Conservation (phyloP, 208 protist species). For the Lotmaria passim region DNA sequence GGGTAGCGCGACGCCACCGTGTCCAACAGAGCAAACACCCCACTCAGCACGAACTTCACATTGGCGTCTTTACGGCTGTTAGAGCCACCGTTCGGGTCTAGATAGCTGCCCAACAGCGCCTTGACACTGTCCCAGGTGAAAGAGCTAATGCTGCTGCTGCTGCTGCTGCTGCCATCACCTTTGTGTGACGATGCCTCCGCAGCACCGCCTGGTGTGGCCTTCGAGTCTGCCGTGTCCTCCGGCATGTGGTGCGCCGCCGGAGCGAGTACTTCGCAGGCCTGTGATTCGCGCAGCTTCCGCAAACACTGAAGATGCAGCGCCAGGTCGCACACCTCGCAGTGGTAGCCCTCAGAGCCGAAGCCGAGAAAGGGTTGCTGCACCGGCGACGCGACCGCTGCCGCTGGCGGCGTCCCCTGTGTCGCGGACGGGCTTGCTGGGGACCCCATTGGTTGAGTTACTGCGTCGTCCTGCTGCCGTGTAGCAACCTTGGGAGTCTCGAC, state of each 20-base stretch:
- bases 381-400: background rate
- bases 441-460: background rate
- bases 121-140: constrained; percentile 24
- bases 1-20: constrained; percentile 42
- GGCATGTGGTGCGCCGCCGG: constrained; percentile 20
- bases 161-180: background rate
- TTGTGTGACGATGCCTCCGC: too few relatives aligned
- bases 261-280: constrained; percentile 26
- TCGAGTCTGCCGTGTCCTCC: background rate
- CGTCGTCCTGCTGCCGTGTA: too few relatives aligned
- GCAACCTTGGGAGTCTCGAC: background rate
- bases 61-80: constrained; percentile 33
- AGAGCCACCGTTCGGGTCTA: constrained; percentile 13
- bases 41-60: constrained; percentile 37
- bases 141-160: constrained; percentile 10
- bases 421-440: constrained; percentile 1
- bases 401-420: background rate
- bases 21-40: constrained; percentile 45
- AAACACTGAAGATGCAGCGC: constrained; percentile 53
- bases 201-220: background rate
- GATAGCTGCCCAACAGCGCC: constrained; percentile 20
- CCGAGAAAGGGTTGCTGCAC: constrained; percentile 37
- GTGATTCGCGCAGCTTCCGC: constrained; percentile 19
- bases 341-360: constrained; percentile 50
- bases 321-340: constrained; percentile 42